Percentiles rank a stretch among this genome's conserved stretches.
These are phyloP conservation scores for Ceriops decandra DNA, from an alignment of 345 rosid genomes.

Conservation along the genomic window DNA sequence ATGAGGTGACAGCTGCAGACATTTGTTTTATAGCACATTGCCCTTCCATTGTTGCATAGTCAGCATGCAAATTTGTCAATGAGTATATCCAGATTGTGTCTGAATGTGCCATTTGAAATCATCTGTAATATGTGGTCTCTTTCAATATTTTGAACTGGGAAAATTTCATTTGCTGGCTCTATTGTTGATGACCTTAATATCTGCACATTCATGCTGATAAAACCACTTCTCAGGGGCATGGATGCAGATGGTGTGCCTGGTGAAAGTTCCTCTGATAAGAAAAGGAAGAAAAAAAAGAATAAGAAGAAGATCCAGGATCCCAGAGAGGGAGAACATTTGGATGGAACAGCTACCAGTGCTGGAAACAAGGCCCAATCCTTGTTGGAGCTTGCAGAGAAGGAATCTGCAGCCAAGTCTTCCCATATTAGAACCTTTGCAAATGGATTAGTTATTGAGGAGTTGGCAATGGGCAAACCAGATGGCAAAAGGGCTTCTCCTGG, in stretches of 20 bases:
- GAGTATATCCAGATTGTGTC: neutral
- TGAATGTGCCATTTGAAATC: too few species aligned
- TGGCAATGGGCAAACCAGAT: slow-evolving; percentile 83
- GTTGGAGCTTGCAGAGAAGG: slow-evolving; percentile 28
- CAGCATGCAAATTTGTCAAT: neutral
- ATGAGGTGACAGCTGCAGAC: slow-evolving; percentile 36
- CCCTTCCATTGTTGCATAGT: neutral
- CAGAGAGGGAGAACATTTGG: slow-evolving; percentile 20
- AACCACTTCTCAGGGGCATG: slow-evolving; percentile 27
- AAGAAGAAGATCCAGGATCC: slow-evolving; percentile 52
- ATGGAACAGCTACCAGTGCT: slow-evolving; percentile 27
- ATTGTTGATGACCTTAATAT: neutral
- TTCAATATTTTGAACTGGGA: too few species aligned
- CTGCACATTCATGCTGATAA: slow-evolving; percentile 11
- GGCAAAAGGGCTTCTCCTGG: slow-evolving; percentile 87
- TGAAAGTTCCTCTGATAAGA: slow-evolving; percentile 46
- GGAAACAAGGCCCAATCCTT: slow-evolving; percentile 32
- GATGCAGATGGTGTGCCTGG: slow-evolving; percentile 28
- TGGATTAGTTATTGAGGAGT: slow-evolving; percentile 81
- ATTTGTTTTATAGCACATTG: neutral
- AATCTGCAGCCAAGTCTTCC: slow-evolving; percentile 47
- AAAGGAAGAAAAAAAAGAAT: slow-evolving; percentile 61
- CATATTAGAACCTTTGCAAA: slow-evolving; percentile 67
- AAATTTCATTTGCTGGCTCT: neutral
- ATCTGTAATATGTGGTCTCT: too few species aligned